Conservation (phyloP, 2,329 filamentous ascomycete species). For the Cadophora luteo-olivacea region DNA sequence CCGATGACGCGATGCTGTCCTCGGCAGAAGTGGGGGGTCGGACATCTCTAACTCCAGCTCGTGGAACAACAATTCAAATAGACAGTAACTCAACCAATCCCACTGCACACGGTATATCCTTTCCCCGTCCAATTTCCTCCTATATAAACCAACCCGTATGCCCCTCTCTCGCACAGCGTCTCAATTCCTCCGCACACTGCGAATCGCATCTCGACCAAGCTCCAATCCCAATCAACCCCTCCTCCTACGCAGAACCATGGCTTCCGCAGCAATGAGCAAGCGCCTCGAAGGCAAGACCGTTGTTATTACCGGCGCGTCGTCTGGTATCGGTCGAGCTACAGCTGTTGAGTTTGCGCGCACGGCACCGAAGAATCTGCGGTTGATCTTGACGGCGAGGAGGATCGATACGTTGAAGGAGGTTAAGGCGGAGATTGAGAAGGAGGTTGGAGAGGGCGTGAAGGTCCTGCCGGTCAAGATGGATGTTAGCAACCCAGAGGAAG, state of each 20-base stretch:
- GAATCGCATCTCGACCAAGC: neutral
- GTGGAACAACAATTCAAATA: neutral
- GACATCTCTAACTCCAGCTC: neutral
- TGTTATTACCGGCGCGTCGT: constrained; percentile 89
- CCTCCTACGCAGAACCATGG: constrained; percentile 54
- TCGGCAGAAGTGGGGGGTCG: neutral
- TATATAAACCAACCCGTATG: constrained; percentile 22
- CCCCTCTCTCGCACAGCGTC: constrained; percentile 22
- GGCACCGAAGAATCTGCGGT: constrained; percentile 76
- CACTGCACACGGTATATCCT: neutral
- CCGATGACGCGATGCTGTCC: constrained; percentile 15
- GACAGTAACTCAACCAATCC: constrained; percentile 2
- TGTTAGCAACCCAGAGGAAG: constrained; percentile 79
- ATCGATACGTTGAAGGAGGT: constrained; percentile 79
- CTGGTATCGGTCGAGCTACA: constrained; percentile 83
- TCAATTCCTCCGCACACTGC: constrained; percentile 27
- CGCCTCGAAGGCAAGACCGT: constrained; percentile 94
- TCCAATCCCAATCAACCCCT: constrained; percentile 5
- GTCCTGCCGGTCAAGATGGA: constrained; percentile 86
- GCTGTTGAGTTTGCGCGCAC: constrained; percentile 95
- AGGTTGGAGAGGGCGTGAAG: constrained; percentile 81
- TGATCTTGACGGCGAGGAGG: constrained; percentile 89
- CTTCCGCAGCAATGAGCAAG: constrained; percentile 72
- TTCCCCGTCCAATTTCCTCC: neutral
- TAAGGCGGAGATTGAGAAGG: constrained; percentile 75